Evolutionary conservation across 2,329 filamentous ascomycete species (phyloP).

Genomic region (Tolypocladium amazonense): DNA sequence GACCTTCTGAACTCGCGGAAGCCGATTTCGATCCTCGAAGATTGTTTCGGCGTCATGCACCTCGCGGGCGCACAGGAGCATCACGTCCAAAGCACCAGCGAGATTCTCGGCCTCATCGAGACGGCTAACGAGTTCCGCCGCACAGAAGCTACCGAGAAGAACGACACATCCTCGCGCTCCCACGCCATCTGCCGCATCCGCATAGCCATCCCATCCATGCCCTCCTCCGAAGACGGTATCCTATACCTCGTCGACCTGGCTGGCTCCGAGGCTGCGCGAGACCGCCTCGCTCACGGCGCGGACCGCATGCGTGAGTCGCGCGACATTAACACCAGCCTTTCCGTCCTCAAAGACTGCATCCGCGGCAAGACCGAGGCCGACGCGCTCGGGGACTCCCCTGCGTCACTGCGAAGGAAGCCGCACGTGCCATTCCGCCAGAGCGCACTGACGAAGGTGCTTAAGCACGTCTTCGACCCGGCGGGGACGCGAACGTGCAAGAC

Average conservation of each 20-base stretch:
- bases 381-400: too few species aligned
- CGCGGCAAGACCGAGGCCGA: slow-evolving; percentile 29
- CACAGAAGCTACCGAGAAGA: slow-evolving; percentile 32
- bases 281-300: slow-evolving; percentile 25
- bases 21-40: slow-evolving; percentile 32
- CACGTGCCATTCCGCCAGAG: slow-evolving; percentile 35
- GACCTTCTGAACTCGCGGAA: slow-evolving; percentile 31
- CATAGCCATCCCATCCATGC: slow-evolving; percentile 20
- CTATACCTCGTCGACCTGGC: slow-evolving; percentile 37
- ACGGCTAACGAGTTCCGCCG: slow-evolving; percentile 26
- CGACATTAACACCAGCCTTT: slow-evolving; percentile 38
- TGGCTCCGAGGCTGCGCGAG: slow-evolving; percentile 36
- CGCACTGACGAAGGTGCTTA: slow-evolving; percentile 34
- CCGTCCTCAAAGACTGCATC: slow-evolving; percentile 41
- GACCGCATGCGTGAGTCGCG: slow-evolving; percentile 34
- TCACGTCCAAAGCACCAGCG: slow-evolving; percentile 14
- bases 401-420: neutral
- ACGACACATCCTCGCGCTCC: slow-evolving; percentile 36
- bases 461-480: slow-evolving; percentile 36
- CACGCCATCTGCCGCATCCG: slow-evolving; percentile 37
- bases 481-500: slow-evolving; percentile 28
- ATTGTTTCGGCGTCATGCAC: slow-evolving; percentile 31
- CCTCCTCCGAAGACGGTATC: slow-evolving; percentile 25
- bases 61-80: slow-evolving; percentile 31
- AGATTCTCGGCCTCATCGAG: slow-evolving; percentile 22